Percentiles rank a stretch among this genome's conserved stretches.
These are phyloP conservation scores for button mushroom (Agaricus bisporus) DNA, from an alignment of 768 basidiomycete genomes.

Conservation along the genomic window DNA sequence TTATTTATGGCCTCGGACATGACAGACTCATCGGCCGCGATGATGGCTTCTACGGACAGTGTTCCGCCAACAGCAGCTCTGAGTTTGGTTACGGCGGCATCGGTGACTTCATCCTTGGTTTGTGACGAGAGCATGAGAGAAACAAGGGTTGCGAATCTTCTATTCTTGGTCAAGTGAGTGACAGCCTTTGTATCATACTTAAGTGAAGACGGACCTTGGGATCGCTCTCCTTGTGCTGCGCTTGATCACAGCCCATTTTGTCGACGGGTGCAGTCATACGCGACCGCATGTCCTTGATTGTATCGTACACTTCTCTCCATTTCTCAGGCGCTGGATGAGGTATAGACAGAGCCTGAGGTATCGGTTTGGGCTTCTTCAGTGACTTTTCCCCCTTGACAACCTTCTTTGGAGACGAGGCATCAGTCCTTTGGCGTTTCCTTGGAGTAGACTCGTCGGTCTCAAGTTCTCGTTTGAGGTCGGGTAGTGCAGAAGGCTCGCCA, in stretches of 20 bases:
- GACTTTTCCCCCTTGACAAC: not conserved
- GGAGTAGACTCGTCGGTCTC: not conserved
- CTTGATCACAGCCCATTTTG: slow-evolving; percentile 82
- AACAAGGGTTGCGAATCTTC: slow-evolving; percentile 79
- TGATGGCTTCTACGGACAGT: slow-evolving; percentile 66
- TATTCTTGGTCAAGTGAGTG: slow-evolving; percentile 43
- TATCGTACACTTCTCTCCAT: slow-evolving; percentile 68
- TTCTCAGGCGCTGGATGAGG: slow-evolving; percentile 63
- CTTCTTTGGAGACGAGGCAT: not conserved
- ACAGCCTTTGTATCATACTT: too few species aligned
- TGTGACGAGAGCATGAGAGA: slow-evolving; percentile 95
- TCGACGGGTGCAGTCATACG: slow-evolving; percentile 82
- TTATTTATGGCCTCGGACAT: slow-evolving; percentile 77
- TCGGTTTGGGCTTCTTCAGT: slow-evolving; percentile 44
- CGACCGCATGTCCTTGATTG: slow-evolving; percentile 73
- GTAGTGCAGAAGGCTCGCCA: not conserved
- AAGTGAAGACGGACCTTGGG: slow-evolving; percentile 51
- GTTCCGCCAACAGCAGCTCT: slow-evolving; percentile 70
- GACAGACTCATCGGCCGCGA: slow-evolving; percentile 52
- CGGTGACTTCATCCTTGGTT: slow-evolving; percentile 88
- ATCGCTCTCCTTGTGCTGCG: slow-evolving; percentile 55
- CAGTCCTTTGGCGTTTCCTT: not conserved
- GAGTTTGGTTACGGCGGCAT: slow-evolving; percentile 71
- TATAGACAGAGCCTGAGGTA: slow-evolving; percentile 44
- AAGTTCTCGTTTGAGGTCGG: not conserved